These are phyloP conservation scores for Zoysia pacifica DNA, from an alignment of 176 grass and related monocot genomes.

Conservation along the genomic window DNA sequence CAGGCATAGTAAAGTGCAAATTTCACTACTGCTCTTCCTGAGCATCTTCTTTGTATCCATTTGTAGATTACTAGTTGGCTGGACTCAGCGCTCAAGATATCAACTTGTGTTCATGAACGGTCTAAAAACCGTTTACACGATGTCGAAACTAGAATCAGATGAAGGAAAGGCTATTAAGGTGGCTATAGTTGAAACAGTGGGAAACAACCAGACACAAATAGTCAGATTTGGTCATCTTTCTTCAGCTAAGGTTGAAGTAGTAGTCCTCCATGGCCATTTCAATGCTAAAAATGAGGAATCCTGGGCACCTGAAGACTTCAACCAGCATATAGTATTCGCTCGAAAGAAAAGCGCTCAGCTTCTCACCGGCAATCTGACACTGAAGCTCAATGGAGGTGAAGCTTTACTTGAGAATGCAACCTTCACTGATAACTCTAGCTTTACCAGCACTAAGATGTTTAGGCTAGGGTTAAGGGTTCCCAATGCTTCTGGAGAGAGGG, in stretches of 20 bases:
- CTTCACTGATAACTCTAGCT: conserved; percentile 71
- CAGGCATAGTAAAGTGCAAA: not conserved
- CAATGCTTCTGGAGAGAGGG: conserved; percentile 31
- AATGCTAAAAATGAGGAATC: conserved; percentile 48
- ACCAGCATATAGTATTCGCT: conserved; percentile 44
- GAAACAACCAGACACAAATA: conserved; percentile 14
- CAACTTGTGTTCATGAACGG: conserved; percentile 44
- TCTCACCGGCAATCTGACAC: conserved; percentile 42
- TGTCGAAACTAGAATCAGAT: conserved; percentile 45
- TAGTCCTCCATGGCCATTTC: conserved; percentile 60
- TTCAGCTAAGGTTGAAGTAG: conserved; percentile 49
- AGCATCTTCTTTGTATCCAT: not conserved
- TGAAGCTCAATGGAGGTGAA: conserved; percentile 55
- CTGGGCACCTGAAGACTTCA: conserved; percentile 53
- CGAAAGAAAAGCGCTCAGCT: conserved; percentile 50
- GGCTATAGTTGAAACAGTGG: conserved; percentile 44
- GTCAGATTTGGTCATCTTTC: conserved; percentile 49
- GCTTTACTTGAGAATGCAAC: conserved; percentile 43
- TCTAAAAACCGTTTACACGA: conserved; percentile 48
- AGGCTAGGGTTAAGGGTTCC: conserved; percentile 57
- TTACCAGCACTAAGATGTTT: conserved; percentile 58
- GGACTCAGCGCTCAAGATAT: conserved; percentile 33
- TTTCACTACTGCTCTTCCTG: not conserved
- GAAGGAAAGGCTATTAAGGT: conserved; percentile 45
- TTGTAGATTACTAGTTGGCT: conserved; percentile 38